Evolutionary conservation across 2,329 filamentous ascomycete genomes (phyloP), one percentile per base, ranked within the genome.

Genomic region (Sarocladium strictum): DNA sequence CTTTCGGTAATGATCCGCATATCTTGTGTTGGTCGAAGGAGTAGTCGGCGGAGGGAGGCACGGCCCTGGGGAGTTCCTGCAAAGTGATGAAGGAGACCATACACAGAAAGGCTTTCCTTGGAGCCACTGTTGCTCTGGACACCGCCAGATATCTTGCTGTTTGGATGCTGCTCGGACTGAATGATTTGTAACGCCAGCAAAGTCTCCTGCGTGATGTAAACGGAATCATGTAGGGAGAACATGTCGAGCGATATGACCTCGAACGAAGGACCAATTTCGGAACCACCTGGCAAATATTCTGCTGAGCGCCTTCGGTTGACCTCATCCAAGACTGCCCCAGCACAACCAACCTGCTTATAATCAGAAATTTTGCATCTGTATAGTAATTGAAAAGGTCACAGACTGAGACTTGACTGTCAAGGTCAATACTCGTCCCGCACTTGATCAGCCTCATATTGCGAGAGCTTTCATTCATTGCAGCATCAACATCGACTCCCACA

Each of bases 81-180:
- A 27, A 94, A 73, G 54, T 83, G 77, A 56, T 87, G 83, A 58
- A 97, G 95, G 0, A 97, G 73, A 0, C 89, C 92, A 66, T 88
- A 96, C 0, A 96, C 72, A 0, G 90, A 97, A 1, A 94, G 76
- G 15, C 84, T 87, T 70, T 96, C 91, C 67, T 93, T 96, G 1
- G 81, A 79, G 19, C 81, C 85, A 1, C 79, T 83, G 24, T 75
- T 62, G 26, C 56, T 63, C 17, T 59, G 51, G 47, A 62, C 59
- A 38, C 59, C 32, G 2, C 87, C 88, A 70, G 87, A 86, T 61
- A 86, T 88, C 58, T 93, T 87, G 49, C 81, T 85, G 63, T 90
- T 91, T 3, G 90, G 92, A 67, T 96, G 90, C 11, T 82, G 82
- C 66, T 97, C 92, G 1, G 87, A 84, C 54, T 87, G 86, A 24